Conservation (phyloP, 1,284 basidiomycete genomes). For the Malassezia furfur region DNA sequence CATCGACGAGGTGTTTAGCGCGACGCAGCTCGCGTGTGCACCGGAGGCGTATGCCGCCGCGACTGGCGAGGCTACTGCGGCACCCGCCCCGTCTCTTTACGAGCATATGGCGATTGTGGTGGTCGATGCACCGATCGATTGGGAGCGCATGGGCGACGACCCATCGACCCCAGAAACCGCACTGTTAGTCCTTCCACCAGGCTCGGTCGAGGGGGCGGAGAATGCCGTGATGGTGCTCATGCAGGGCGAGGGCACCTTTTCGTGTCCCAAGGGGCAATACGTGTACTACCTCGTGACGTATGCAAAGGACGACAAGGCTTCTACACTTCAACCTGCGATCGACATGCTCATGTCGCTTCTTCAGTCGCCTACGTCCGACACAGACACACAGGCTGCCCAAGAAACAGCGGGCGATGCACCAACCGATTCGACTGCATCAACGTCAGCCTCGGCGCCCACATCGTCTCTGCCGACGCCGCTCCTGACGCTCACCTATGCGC, state of each 20-base stretch:
- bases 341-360: neutral
- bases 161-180: slow-evolving; percentile 55
- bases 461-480: neutral
- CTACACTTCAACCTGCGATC: neutral
- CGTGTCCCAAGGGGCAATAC: slow-evolving; percentile 61
- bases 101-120: slow-evolving; percentile 21
- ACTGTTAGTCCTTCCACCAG: slow-evolving; percentile 72
- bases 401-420: neutral
- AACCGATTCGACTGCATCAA: neutral
- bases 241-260: slow-evolving; percentile 73
- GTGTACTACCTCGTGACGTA: slow-evolving; percentile 26
- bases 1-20: slow-evolving; percentile 56
- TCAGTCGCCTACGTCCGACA: neutral
- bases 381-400: too few relatives aligned
- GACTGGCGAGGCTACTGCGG: neutral
- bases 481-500: neutral
- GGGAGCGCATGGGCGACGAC: slow-evolving; percentile 4
- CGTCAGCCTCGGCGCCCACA: too few relatives aligned
- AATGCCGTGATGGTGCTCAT: slow-evolving; percentile 56
- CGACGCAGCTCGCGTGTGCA: slow-evolving; percentile 23
- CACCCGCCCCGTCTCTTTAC: neutral
- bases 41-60: neutral
- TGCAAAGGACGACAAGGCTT: neutral
- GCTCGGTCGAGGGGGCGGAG: slow-evolving; percentile 19
- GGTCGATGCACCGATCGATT: slow-evolving; percentile 21